Evolutionary conservation across 148 eudicot genomes (phyloP).

Genomic region (Rhododendron vialii): DNA sequence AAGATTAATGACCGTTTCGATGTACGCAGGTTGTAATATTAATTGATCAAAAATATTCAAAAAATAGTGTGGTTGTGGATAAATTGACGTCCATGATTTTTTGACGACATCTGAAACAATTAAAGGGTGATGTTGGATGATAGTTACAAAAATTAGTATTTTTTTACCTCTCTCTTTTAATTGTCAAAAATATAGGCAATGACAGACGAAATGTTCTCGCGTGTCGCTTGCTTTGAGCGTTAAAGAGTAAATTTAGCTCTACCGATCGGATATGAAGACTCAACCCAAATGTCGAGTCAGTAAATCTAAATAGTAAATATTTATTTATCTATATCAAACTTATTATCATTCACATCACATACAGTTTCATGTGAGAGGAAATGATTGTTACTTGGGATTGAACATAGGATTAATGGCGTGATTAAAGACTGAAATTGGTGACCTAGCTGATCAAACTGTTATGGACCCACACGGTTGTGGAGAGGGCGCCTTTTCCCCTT

Average conservation of each 20-base stretch:
- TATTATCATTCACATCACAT: too few relatives aligned
- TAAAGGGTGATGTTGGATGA: neutral
- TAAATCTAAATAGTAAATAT: too few relatives aligned
- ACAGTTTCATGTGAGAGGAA: too few relatives aligned
- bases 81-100: neutral
- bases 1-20: neutral
- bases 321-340: too few relatives aligned
- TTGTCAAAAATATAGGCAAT: neutral
- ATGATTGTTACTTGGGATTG: neutral
- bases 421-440: neutral
- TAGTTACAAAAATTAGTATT: neutral
- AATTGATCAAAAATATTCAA: too few relatives aligned
- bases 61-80: neutral
- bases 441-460: neutral
- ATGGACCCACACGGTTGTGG: conserved; percentile 1
- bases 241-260: too few relatives aligned
- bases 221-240: too few relatives aligned
- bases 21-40: neutral
- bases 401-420: neutral
- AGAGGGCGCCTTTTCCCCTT: neutral
- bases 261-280: too few relatives aligned
- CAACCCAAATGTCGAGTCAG: too few relatives aligned
- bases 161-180: neutral
- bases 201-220: neutral
- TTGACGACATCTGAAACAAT: neutral